Base-by-base conservation (phyloP, 1,284 basidiomycete genomes). In the Phellinidium pouzarii region DNA sequence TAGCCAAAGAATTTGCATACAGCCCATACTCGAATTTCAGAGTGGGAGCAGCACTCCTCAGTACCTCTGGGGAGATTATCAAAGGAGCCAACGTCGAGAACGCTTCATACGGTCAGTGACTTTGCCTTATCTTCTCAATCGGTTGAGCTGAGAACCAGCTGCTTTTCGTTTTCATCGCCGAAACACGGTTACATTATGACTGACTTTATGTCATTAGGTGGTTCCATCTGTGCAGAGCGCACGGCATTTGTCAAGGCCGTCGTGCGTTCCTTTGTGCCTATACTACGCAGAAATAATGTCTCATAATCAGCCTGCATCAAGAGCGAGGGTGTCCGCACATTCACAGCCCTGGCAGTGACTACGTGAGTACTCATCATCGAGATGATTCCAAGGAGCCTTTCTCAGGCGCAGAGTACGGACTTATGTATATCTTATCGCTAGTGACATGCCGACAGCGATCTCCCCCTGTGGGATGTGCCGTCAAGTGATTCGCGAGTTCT, bases 401-500 rank as follows among this genome's bases (percentile, higher is more conserved):
- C 20, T 22, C 8, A n/a, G n/a, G n/a, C n/a, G n/a, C n/a, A n/a
- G n/a, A n/a, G n/a, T n/a, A n/a, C n/a, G n/a, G n/a, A n/a, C n/a
- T n/a, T n/a, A n/a, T n/a, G n/a, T n/a, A n/a, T n/a, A n/a, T n/a
- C n/a, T n/a, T n/a, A n/a, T 14, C 19, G 22, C 20, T 22, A 84
- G 82, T 12, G 85, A 92, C 60, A 79, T 91, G 8, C 64, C 75
- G 0, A 70, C 76, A 0, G 65, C 84, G 0, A 74, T 85, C 44
- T 87, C 89, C 0, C 91, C 91, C 0, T 97, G 94, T 64, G 94
- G 94, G 14, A 82, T 95, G 58, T 97, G 94, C 62, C 83, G 93
- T 5, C 94, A 97, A 66, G 78, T 94, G 50, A 79, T 96, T 48
- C 82, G 91, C 50, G 94, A 97, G 67, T 96, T 96, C 66, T 91